phyloP scores from a whole-genome alignment of 2,329 filamentous ascomycete species.

The Ustulina deusta region DNA sequence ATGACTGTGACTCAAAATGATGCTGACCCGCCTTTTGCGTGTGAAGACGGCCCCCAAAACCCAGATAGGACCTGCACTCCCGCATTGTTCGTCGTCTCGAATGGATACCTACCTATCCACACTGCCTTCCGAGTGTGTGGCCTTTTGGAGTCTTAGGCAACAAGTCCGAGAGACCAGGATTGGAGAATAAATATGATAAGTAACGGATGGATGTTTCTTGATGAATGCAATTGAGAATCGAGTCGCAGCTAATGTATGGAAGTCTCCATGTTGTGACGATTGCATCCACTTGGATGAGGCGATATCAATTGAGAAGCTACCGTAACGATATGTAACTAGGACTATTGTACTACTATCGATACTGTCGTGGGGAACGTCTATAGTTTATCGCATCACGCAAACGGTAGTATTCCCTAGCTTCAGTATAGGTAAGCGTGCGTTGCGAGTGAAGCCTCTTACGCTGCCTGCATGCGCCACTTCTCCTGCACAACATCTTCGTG shows the following conservation, averaged over 20 bases:
- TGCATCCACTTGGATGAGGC: neutral
- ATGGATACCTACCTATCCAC: neutral
- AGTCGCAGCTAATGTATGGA: neutral
- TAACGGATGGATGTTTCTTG: neutral
- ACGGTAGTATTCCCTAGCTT: no score
- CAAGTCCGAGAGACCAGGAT: neutral
- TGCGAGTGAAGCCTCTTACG: no score
- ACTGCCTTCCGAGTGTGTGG: no score
- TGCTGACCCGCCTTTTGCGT: constrained; percentile 21
- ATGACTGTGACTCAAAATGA: constrained; percentile 41
- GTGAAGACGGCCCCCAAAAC: neutral
- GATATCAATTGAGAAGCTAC: neutral
- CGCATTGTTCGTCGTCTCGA: constrained; percentile 12
- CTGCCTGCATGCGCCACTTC: no score
- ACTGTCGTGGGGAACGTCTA: neutral
- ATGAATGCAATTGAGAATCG: neutral
- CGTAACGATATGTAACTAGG: neutral
- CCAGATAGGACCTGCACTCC: neutral
- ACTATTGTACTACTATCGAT: no score
- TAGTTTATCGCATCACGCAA: neutral
- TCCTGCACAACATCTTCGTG: no score
- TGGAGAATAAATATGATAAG: neutral
- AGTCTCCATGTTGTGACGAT: neutral
- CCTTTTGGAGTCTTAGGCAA: neutral
- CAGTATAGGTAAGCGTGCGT: no score